Evolutionary conservation across 768 basidiomycete species (phyloP).

Genomic region (Kwoniella botswanensis): DNA sequence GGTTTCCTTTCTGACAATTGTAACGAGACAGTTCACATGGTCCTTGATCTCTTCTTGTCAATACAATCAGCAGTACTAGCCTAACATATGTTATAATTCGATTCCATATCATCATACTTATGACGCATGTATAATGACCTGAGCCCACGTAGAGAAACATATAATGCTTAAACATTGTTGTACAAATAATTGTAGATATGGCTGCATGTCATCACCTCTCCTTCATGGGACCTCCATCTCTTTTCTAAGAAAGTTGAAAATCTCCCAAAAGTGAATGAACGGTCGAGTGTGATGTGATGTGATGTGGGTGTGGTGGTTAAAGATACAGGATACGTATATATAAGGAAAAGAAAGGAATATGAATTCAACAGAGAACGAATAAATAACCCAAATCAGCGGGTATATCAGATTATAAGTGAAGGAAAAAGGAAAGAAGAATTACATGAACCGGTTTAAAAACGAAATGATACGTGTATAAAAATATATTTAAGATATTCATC

Average conservation of each 20-base stretch:
- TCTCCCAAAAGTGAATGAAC: no score
- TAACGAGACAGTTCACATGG: no score
- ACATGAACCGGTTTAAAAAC: background rate
- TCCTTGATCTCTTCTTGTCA: no score
- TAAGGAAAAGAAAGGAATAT: background rate
- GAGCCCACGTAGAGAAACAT: background rate
- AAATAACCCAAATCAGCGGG: background rate
- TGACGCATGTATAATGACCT: no score
- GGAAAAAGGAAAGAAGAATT: background rate
- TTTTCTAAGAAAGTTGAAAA: background rate
- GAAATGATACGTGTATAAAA: slow-evolving; percentile 1
- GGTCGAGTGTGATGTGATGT: background rate
- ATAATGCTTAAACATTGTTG: no score
- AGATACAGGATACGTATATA: background rate
- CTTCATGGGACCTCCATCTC: no score
- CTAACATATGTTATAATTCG: no score
- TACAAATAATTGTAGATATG: background rate
- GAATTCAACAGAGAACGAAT: background rate
- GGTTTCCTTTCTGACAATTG: no score
- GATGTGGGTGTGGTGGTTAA: background rate
- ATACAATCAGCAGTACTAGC: no score
- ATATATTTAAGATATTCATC: background rate
- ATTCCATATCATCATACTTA: no score
- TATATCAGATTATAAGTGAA: background rate
- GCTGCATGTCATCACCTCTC: background rate